Evolutionary conservation across 2,329 filamentous ascomycete species (phyloP), one percentile per base, ranked within the genome.

Genomic region (Calonectria ilicicola): DNA sequence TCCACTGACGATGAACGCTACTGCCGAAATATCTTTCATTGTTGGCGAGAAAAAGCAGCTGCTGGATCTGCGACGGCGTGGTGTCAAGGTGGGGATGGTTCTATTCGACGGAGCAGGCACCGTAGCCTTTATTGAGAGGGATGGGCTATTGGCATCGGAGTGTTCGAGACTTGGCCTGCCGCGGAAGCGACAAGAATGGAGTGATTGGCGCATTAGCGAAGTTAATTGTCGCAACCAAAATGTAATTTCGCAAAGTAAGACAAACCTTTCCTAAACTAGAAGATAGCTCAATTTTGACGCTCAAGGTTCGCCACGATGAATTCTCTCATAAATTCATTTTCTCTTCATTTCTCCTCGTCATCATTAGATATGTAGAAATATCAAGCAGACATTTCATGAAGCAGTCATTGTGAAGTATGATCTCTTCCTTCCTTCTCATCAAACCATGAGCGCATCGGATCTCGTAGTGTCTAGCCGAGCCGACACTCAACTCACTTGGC

Each of bases 391-490:
- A 27, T 6, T 10, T 35, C 9, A 3, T 14, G 4, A 27, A 49
- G 6, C 17, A 17, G 23, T 27, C 7, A 27, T 5, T 7, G 2
- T 12, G 23, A 4, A 4, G 2, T 4, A 4, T 2, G 2, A 5
- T 27, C 15, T 49, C 27, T 26, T 6, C 3, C 4, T 27, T 15
- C 21, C 23, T 7, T 27, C 15, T 49, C 27, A 5, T 49, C 27
- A 12, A 17, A 49, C 8, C 3, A 7, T 27, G 46, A 49, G 23
- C n/a, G 2, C 21, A 15, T 23, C 21, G 4, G 5, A 14, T 5
- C n/a, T 3, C 8, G 46, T 49, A 26, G 8, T 15, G 15, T 15
- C 5, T 26, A 15, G 21, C 10, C 5, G 8, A 17, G 1, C 8
- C 15, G 12, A 12, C 46, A 17, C 21, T 27, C 46, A 17, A 10